Conservation (phyloP, 1,139 yeast genomes). For the Candida freyschussii region DNA sequence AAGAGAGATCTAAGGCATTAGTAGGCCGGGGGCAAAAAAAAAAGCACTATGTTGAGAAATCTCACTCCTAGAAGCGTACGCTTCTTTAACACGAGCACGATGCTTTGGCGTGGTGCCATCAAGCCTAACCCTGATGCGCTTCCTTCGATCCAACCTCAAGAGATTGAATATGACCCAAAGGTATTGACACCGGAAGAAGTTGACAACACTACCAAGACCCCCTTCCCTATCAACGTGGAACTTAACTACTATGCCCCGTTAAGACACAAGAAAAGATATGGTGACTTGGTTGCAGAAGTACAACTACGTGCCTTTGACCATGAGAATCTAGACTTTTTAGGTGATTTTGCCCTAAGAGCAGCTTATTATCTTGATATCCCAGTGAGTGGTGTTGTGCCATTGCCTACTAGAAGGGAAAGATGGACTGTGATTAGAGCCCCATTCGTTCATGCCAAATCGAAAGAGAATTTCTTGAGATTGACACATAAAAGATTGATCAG, state of each 20-base stretch:
- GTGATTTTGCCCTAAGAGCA: constrained; percentile 84
- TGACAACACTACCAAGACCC: constrained; percentile 34
- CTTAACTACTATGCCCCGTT: constrained; percentile 80
- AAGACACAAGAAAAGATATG: constrained; percentile 60
- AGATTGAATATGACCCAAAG: constrained; percentile 25
- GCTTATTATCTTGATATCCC: constrained; percentile 91
- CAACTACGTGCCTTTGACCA: constrained; percentile 70
- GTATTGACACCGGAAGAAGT: constrained; percentile 23
- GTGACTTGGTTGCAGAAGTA: constrained; percentile 67
- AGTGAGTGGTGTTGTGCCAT: constrained; percentile 60
- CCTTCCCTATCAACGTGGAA: constrained; percentile 79
- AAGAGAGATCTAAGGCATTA: too few species aligned
- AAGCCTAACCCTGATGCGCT: constrained; percentile 9
- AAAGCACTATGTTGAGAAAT: constrained; percentile 4
- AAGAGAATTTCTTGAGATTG: constrained; percentile 88
- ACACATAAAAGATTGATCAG: constrained; percentile 71
- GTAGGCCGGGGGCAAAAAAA: too few species aligned
- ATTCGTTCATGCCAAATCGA: constrained; percentile 89
- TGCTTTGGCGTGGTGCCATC: constrained; percentile 15
- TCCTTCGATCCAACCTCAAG: constrained; percentile 5
- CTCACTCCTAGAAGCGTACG: constrained; percentile 3
- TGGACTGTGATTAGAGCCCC: constrained; percentile 96
- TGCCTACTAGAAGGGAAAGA: constrained; percentile 70
- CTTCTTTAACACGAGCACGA: constrained; percentile 7
- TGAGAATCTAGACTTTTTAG: constrained; percentile 65